Evolutionary conservation across 108 stramenopile genomes (phyloP).

Genomic region (Skeletonema grethae): DNA sequence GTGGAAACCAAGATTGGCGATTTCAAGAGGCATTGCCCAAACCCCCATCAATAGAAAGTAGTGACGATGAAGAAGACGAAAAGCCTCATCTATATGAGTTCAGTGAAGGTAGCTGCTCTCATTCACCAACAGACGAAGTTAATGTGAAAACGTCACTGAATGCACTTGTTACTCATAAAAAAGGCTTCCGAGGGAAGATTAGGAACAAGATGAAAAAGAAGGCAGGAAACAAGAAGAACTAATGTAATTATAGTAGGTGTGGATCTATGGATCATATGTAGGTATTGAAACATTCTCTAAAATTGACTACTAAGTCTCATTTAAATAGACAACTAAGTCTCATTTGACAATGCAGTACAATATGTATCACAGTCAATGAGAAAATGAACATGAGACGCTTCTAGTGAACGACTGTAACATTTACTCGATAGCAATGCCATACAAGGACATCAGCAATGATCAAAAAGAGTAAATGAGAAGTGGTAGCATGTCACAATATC

Average conservation of each 20-base stretch:
- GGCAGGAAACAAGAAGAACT: background rate
- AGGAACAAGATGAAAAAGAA: background rate
- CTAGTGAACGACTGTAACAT: too few species aligned
- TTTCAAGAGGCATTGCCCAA: conserved; percentile 1
- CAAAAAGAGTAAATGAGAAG: too few species aligned
- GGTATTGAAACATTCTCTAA: too few species aligned
- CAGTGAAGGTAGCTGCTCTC: conserved; percentile 20
- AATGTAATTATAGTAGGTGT: background rate
- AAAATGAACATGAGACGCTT: too few species aligned
- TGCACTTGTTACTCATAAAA: conserved; percentile 30
- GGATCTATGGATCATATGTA: background rate
- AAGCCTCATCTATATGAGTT: conserved; percentile 19
- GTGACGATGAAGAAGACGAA: conserved; percentile 4
- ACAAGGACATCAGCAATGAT: too few species aligned
- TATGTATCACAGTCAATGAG: too few species aligned
- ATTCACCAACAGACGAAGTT: conserved; percentile 11
- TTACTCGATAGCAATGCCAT: too few species aligned
- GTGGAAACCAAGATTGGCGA: background rate
- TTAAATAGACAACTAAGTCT: too few species aligned
- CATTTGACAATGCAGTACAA: too few species aligned
- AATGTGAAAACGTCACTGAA: conserved; percentile 5
- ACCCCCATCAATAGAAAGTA: conserved; percentile 1
- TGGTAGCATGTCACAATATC: too few species aligned
- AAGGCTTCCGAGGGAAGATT: conserved; percentile 20
- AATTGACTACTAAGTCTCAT: background rate